Percentiles rank a stretch among this genome's conserved stretches.
These are phyloP conservation scores for Caloboletus inedulis DNA, from an alignment of 1,284 basidiomycete species.

Conservation along the genomic window DNA sequence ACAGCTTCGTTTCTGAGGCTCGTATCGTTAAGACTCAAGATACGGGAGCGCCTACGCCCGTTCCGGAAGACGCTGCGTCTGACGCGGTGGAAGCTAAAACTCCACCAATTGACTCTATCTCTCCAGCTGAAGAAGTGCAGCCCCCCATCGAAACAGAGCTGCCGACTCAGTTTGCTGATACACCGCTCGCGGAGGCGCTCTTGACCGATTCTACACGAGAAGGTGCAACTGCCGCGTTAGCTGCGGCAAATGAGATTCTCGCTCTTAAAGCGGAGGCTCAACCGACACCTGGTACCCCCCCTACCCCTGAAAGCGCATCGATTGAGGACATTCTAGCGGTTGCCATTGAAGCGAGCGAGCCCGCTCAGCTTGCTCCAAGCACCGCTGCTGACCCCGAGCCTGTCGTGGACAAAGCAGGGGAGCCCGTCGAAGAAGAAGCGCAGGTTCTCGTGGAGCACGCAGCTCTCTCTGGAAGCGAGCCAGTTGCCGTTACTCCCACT, in stretches of 20 bases:
- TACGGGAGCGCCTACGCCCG: conserved; percentile 16
- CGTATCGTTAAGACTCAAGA: conserved; percentile 4
- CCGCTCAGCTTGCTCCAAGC: background rate
- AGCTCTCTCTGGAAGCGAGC: background rate
- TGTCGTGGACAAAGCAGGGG: background rate
- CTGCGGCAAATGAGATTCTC: background rate
- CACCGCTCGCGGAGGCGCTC: background rate
- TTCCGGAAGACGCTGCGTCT: conserved; percentile 35
- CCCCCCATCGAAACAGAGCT: conserved; percentile 6
- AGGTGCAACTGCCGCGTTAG: background rate
- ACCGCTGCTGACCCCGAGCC: background rate
- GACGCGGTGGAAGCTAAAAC: background rate
- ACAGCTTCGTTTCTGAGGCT: conserved; percentile 4
- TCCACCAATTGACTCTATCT: background rate
- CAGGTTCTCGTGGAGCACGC: background rate
- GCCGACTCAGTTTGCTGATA: conserved; percentile 6
- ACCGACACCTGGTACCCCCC: background rate
- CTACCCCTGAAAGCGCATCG: background rate
- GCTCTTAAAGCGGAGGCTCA: background rate
- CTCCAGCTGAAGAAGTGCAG: background rate
- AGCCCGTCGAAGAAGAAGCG: background rate
- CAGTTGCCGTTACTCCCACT: conserved; percentile 4
- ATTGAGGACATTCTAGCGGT: background rate
- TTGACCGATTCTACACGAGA: background rate
- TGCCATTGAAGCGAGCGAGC: background rate